Evolutionary conservation across 73 alveolate genomes (phyloP).

Genomic region (Paraurostyla sp.): DNA sequence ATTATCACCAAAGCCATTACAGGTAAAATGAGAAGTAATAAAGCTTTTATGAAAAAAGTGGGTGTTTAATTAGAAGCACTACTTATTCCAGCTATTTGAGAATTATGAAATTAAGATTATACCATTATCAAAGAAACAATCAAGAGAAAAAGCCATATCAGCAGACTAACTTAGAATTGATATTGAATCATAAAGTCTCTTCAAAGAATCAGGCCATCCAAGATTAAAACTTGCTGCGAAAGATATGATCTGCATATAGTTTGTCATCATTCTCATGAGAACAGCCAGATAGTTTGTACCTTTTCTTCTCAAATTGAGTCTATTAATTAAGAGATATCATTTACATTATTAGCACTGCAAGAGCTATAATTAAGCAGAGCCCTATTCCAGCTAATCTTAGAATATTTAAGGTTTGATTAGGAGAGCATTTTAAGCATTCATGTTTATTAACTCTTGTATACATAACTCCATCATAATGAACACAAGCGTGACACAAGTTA

Average conservation of each 20-base stretch:
- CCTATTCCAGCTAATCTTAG: conserved; percentile 43
- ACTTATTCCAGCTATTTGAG: conserved; percentile 23
- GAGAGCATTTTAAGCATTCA: conserved; percentile 61
- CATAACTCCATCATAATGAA: conserved; percentile 19
- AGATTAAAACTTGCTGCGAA: conserved; percentile 65
- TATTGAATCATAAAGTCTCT: conserved; percentile 39
- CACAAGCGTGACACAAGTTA: conserved; percentile 65
- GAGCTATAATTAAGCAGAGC: conserved; percentile 6
- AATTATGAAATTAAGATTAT: background rate
- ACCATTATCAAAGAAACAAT: conserved; percentile 68
- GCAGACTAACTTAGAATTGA: conserved; percentile 36
- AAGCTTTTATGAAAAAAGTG: conserved; percentile 49
- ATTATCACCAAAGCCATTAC: background rate
- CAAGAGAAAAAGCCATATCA: conserved; percentile 67
- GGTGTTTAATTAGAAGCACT: background rate
- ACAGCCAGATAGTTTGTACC: conserved; percentile 56
- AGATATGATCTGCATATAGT: conserved; percentile 71
- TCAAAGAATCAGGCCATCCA: conserved; percentile 59
- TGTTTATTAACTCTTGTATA: conserved; percentile 28
- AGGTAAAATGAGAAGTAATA: conserved; percentile 44
- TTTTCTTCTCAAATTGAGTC: conserved; percentile 41
- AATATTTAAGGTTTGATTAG: conserved; percentile 19
- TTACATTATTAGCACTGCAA: conserved; percentile 30
- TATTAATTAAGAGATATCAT: background rate
- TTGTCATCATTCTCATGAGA: conserved; percentile 69